These are phyloP conservation scores for Phaffia tasmanica DNA, from an alignment of 768 basidiomycete genomes.

Conservation along the genomic window DNA sequence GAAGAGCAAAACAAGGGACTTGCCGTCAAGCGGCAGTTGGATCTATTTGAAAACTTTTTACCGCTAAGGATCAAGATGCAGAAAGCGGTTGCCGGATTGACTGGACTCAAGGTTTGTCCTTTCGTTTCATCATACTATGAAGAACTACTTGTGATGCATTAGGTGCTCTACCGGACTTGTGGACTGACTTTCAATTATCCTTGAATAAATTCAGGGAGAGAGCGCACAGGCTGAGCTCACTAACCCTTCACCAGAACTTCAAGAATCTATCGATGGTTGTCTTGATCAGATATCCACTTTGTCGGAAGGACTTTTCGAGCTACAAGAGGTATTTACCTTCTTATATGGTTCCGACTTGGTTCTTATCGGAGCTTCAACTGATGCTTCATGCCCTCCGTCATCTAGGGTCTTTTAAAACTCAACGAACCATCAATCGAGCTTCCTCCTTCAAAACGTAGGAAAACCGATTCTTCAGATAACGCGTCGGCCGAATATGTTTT, in stretches of 20 bases:
- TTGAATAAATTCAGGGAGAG: neutral
- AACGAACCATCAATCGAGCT: conserved; percentile 8
- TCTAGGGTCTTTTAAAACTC: conserved; percentile 12
- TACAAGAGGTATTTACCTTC: conserved; percentile 12
- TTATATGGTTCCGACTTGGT: neutral
- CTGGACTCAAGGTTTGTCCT: neutral
- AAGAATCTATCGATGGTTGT: conserved; percentile 10
- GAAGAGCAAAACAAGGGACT: conserved; percentile 22
- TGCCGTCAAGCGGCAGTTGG: conserved; percentile 24
- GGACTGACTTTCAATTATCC: neutral
- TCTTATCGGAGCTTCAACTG: neutral
- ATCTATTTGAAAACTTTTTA: conserved; percentile 21
- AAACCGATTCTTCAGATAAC: neutral
- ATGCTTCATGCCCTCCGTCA: neutral
- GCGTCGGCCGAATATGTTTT: conserved; percentile 6
- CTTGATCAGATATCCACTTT: conserved; percentile 14
- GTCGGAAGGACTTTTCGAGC: conserved; percentile 24
- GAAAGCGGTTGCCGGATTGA: conserved; percentile 18
- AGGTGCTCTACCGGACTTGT: neutral
- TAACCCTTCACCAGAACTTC: neutral
- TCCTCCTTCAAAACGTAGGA: conserved; percentile 21
- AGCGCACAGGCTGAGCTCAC: conserved; percentile 14
- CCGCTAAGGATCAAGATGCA: conserved; percentile 23
- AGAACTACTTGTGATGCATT: neutral
- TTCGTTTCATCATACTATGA: neutral